Conservation (phyloP, 441 rosid genomes). For the Gossypium davidsonii region DNA sequence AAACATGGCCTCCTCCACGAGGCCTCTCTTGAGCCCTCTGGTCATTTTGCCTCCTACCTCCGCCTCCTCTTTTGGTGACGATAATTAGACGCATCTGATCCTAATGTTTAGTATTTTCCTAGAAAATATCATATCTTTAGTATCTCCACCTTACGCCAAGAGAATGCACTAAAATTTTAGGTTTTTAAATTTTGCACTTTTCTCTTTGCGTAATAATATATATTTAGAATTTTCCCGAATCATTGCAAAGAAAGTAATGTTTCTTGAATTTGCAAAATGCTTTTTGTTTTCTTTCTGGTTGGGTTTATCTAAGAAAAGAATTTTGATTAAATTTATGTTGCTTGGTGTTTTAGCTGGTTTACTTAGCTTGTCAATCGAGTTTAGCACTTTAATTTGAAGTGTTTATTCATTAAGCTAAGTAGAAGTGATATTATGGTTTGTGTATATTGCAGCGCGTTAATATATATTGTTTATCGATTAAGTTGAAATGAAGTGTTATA, state of each 20-base stretch:
- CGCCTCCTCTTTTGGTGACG: conserved; percentile 54
- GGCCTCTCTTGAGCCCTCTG: conserved; percentile 72
- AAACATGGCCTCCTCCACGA: conserved; percentile 50
- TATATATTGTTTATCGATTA: not conserved
- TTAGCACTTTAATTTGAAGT: not conserved
- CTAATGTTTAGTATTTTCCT: not conserved
- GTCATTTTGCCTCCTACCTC: conserved; percentile 65
- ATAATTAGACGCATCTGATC: conserved; percentile 15
- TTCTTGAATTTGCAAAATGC: not conserved
- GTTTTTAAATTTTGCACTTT: not conserved
- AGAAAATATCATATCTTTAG: not conserved
- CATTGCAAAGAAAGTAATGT: not conserved
- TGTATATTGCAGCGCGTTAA: not conserved
- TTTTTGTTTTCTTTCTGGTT: not conserved
- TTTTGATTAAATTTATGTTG: not conserved
- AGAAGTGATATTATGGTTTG: not conserved
- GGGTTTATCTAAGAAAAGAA: not conserved
- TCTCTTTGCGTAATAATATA: not conserved
- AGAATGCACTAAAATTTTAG: not conserved
- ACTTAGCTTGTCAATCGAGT: not conserved
- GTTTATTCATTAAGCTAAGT: not conserved
- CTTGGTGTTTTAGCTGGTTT: not conserved
- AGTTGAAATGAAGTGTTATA: not conserved
- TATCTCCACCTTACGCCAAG: not conserved
- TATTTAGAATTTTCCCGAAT: not conserved